phyloP scores from a whole-genome alignment of 2,329 filamentous ascomycete species.

The Paraconiothyrium brasiliense region DNA sequence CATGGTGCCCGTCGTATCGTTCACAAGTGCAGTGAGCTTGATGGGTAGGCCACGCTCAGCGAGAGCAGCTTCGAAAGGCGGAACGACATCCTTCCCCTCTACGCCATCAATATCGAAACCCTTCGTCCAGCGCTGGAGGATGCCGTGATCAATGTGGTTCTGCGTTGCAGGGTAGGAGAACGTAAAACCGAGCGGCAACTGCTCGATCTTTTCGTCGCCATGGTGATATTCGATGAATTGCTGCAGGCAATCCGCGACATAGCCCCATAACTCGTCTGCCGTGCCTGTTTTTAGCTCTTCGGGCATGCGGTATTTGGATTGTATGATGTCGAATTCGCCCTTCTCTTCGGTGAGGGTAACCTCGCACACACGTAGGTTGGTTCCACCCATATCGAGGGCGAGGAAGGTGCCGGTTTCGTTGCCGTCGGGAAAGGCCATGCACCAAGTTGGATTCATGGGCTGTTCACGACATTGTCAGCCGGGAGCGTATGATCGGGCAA shows the following conservation, averaged over 20 bases:
- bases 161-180: conserved; percentile 97
- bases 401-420: conserved; percentile 87
- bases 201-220: conserved; percentile 68
- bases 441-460: conserved; percentile 99
- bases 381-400: conserved; percentile 95
- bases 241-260: conserved; percentile 90
- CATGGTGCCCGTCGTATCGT: conserved; percentile 96
- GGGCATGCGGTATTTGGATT: conserved; percentile 95
- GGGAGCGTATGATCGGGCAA: not conserved
- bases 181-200: conserved; percentile 87
- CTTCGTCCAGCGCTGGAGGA: conserved; percentile 96
- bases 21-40: conserved; percentile 91
- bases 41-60: conserved; percentile 83
- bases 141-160: conserved; percentile 90
- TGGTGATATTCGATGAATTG: conserved; percentile 93
- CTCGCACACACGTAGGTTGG: conserved; percentile 94
- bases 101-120: conserved; percentile 94
- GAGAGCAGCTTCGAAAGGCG: conserved; percentile 84
- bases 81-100: conserved; percentile 90
- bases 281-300: conserved; percentile 90
- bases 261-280: conserved; percentile 90
- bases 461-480: conserved; percentile 48
- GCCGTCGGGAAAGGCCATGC: conserved; percentile 88
- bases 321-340: conserved; percentile 94
- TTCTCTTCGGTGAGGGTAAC: conserved; percentile 88